Conservation (phyloP, 1,284 basidiomycete genomes). For the Porogramme epimiltina region DNA sequence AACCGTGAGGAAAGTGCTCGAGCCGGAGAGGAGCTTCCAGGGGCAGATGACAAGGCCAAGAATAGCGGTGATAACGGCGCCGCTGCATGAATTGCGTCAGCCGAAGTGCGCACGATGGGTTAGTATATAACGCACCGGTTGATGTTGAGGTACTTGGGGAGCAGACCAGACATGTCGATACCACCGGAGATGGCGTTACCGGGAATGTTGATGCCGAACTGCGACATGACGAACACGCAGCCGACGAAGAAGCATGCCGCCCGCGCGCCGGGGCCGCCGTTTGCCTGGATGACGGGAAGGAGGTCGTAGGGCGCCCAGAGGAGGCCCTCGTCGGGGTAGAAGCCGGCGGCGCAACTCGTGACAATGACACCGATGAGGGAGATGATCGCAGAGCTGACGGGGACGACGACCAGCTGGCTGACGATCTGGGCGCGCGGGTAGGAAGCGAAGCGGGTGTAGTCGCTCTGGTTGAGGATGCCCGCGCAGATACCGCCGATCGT, state of each 20-base stretch:
- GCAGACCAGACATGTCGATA: conserved; percentile 22
- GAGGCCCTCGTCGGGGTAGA: conserved; percentile 19
- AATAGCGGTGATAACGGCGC: conserved; percentile 19
- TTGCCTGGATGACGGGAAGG: conserved; percentile 17
- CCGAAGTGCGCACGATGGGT: too few relatives aligned
- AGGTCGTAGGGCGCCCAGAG: conserved; percentile 25
- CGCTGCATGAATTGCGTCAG: conserved; percentile 1
- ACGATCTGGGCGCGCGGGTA: conserved; percentile 21
- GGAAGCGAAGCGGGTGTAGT: conserved; percentile 26
- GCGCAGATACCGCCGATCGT: conserved; percentile 23
- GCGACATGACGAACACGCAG: conserved; percentile 21
- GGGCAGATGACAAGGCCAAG: conserved; percentile 23
- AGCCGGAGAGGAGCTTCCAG: conserved; percentile 24
- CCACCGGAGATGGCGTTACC: conserved; percentile 23
- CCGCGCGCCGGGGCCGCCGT: conserved; percentile 19
- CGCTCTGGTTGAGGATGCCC: conserved; percentile 26
- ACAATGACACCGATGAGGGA: conserved; percentile 23
- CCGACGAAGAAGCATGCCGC: conserved; percentile 25
- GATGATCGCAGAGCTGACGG: conserved; percentile 18
- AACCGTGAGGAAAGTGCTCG: conserved; percentile 22
- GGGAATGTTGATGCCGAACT: conserved; percentile 25
- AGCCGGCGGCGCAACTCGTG: conserved; percentile 20
- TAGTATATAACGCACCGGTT: conserved; percentile 6
- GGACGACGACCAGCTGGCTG: conserved; percentile 20
- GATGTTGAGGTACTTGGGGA: conserved; percentile 24